Evolutionary conservation across 306 rosid species (phyloP).

Genomic region (Betula pendula): DNA sequence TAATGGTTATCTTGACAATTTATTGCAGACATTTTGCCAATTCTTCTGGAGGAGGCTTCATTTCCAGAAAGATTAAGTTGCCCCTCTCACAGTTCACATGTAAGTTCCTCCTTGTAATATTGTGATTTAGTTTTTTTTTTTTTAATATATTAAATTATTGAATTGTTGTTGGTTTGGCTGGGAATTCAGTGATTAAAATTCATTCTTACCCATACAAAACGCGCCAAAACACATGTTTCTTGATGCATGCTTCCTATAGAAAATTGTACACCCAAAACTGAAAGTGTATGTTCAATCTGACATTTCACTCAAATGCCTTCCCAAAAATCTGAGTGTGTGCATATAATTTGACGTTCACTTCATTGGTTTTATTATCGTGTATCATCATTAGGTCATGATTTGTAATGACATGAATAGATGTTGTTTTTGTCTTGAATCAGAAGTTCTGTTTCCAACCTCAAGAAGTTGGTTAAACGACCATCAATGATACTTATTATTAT

Average conservation of each 20-base stretch:
- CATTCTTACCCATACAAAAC: not conserved
- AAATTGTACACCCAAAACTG: not conserved
- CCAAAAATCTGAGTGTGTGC: not conserved
- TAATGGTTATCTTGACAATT: slow-evolving; percentile 11
- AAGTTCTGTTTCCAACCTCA: no score
- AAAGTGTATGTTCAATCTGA: not conserved
- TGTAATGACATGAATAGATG: not conserved
- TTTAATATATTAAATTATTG: slow-evolving; percentile 8
- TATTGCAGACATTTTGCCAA: slow-evolving; percentile 52
- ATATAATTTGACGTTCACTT: not conserved
- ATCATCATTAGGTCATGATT: not conserved
- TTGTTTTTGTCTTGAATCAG: no score
- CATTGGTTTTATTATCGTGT: not conserved
- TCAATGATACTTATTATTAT: no score
- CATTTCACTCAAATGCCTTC: not conserved
- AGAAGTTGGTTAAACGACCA: no score
- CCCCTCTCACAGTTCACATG: slow-evolving; percentile 44
- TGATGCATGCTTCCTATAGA: not conserved
- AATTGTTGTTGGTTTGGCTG: slow-evolving; percentile 20
- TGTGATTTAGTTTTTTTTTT: slow-evolving; percentile 7
- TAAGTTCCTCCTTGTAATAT: slow-evolving; percentile 38
- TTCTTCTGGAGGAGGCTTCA: slow-evolving; percentile 57
- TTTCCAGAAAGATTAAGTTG: slow-evolving; percentile 40
- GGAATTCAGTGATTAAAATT: not conserved
- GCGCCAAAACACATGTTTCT: not conserved